These are phyloP conservation scores for Trypanosoma boissoni DNA, from an alignment of 208 protist species.

Conservation along the genomic window DNA sequence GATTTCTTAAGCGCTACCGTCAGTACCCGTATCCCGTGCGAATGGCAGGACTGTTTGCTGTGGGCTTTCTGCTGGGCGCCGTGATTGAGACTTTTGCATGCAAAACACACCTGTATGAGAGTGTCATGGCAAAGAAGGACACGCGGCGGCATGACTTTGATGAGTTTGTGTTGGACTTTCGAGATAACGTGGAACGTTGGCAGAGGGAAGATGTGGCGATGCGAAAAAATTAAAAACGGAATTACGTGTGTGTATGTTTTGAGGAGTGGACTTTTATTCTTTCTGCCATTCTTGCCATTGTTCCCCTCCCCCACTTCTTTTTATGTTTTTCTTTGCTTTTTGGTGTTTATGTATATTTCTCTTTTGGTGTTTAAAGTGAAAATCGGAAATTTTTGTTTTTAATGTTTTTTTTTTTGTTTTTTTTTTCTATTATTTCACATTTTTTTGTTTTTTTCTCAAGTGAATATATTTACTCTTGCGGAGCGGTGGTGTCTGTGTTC, in stretches of 20 bases:
- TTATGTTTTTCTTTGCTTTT: slow-evolving; percentile 1
- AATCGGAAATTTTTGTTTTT: neutral
- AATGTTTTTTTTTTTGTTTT: neutral
- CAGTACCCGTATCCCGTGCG: slow-evolving; percentile 49
- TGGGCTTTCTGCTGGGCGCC: slow-evolving; percentile 54
- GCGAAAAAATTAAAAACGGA: slow-evolving; percentile 5
- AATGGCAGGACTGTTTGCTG: slow-evolving; percentile 50
- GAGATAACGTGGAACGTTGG: slow-evolving; percentile 68
- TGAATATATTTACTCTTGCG: neutral
- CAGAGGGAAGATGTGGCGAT: slow-evolving; percentile 60
- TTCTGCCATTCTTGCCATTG: slow-evolving; percentile 8
- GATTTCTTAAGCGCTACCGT: slow-evolving; percentile 53
- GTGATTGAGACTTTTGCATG: slow-evolving; percentile 77
- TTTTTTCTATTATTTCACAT: neutral
- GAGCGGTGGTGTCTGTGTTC: neutral
- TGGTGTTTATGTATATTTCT: too few relatives aligned
- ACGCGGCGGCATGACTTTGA: slow-evolving; percentile 73
- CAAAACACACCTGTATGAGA: slow-evolving; percentile 79
- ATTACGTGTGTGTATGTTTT: neutral
- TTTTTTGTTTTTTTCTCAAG: neutral
- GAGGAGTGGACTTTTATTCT: neutral
- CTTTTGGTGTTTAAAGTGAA: too few relatives aligned
- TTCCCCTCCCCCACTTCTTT: neutral
- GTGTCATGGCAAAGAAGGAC: slow-evolving; percentile 80
- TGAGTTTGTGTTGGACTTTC: slow-evolving; percentile 76